Evolutionary conservation across 768 basidiomycete species (phyloP).

Genomic region (Auricularia sp.): DNA sequence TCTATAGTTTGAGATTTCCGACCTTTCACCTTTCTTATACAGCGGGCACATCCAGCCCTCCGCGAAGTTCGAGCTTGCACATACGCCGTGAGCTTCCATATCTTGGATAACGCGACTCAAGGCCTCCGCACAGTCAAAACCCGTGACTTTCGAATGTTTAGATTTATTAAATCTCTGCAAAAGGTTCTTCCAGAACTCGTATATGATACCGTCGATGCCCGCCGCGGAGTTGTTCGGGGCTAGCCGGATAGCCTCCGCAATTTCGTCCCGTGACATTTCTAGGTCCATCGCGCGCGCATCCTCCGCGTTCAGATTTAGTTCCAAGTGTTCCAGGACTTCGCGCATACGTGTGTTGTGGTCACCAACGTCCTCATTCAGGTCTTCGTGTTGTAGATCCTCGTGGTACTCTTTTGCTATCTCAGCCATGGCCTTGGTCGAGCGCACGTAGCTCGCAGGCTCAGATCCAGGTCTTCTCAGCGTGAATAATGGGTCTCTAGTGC

Average conservation of each 20-base stretch:
- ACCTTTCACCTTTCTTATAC: slow-evolving; percentile 11
- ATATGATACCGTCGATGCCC: not conserved
- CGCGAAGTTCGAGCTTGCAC: slow-evolving; percentile 5
- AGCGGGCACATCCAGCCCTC: slow-evolving; percentile 13
- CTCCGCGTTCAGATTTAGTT: no score
- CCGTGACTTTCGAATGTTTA: not conserved
- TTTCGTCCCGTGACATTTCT: not conserved
- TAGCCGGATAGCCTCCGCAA: not conserved
- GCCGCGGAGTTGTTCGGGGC: not conserved
- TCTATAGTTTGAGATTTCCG: slow-evolving; percentile 12
- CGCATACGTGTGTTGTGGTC: no score
- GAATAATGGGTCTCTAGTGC: not conserved
- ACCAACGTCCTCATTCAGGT: not conserved
- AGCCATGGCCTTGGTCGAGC: not conserved
- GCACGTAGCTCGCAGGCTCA: not conserved
- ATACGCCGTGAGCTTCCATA: not conserved
- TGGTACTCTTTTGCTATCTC: not conserved
- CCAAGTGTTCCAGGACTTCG: no score
- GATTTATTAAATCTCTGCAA: not conserved
- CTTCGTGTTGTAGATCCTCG: not conserved
- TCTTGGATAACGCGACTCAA: not conserved
- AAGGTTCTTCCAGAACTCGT: not conserved
- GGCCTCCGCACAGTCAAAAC: not conserved
- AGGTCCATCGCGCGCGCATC: no score
- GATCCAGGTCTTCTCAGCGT: not conserved